Base-by-base conservation (phyloP, 345 rosid genomes). In the Acer negundo region DNA sequence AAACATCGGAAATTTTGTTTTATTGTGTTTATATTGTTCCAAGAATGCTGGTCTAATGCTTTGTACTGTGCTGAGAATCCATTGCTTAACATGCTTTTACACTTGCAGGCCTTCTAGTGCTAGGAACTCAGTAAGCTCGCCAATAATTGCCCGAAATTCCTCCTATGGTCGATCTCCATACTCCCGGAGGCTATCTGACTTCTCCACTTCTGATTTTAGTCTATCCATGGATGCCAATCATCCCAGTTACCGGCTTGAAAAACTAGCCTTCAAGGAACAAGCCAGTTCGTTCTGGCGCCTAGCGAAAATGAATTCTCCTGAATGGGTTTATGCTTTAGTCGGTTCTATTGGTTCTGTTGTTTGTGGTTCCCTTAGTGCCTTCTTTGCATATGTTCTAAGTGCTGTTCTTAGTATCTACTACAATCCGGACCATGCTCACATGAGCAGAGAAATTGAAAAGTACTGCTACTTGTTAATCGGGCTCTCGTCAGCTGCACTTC, bases 231-330 rank as follows among this genome's bases (percentile, higher is more conserved):
- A 95, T 72, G 93, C 87, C 62, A 67, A 88, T 7, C 83, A 89
- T 84, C 89, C 98, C 5, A 93, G 77, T 80, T 92, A 95, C 80
- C 84, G 98, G 22, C 87, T 83, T 26, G 99, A 95, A 80, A 95
- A 93, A 79, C 93, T 95, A 31, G 89, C 97, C 40, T 93, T 95
- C 79, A 95, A 95, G 85, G 99, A 93, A 81, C 98, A 95, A 81
- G 99, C 99, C 10, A 90, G 94, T 72, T 95, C 99, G 6, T 95
- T 95, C 83, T 95, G 90, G 99, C 98, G 99, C 66, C 91, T 95
- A 23, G 97, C 92, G 10, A 95, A 95, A 79, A 95, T 95, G 98
- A 95, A 95, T 81, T 89, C 97, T 70, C 99, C 99, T 0, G 99
- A 95, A 79, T 95, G 99, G 99, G 87, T 87, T 77, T 95, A 91